Base-by-base conservation (phyloP, 2,329 filamentous ascomycete species). In the Fusarium nurragi region DNA sequence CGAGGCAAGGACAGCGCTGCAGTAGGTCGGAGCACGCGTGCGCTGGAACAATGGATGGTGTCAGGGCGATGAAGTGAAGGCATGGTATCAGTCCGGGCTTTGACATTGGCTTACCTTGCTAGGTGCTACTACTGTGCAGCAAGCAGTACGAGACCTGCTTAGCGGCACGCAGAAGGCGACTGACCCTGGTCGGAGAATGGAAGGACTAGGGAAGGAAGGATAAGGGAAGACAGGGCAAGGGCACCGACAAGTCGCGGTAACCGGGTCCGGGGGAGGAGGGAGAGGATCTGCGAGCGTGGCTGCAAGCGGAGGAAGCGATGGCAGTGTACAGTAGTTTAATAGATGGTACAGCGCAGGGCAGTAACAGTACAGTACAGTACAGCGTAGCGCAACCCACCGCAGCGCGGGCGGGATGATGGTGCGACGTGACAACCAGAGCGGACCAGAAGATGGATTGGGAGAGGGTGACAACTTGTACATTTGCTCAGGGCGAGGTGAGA, bases 271-370 rank as follows among this genome's bases (percentile, higher is more conserved):
- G 60, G 60, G 50, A 59, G 57, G 50, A 64, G 48, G 54, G 58
- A 70, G 55, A 57, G 47, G 68, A 71, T 70, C 62, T 70, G 65
- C 68, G 65, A 64, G 59, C 44, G 65, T 68, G 59, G 67, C 65
- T 70, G 62, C 61, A 66, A 69, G 67, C 65, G 61, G 67, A 68
- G 64, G 54, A 52, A 64, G 40, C 59, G 50, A 67, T 67, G 67
- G 58, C 43, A 61, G 57, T 30, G 36, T 30, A 54, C 39, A 45
- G 54, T 56, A 56, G 48, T 51, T 34, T 25, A 48, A 48, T 28
- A 53, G 34, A 22, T 46, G 34, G n/a, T 16, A 23, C 38, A 58
- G 19, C 30, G 23, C 54, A 43, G 26, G 14, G 32, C 43, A 28
- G 30, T 25, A 9, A 39, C 21, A 51, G 47, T 19, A 51, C 18